A percentile compares a stretch with the other conserved stretches of the same genome.
Conservation (phyloP, 306 rosid species). For the Cyamopsis tetragonoloba region DNA sequence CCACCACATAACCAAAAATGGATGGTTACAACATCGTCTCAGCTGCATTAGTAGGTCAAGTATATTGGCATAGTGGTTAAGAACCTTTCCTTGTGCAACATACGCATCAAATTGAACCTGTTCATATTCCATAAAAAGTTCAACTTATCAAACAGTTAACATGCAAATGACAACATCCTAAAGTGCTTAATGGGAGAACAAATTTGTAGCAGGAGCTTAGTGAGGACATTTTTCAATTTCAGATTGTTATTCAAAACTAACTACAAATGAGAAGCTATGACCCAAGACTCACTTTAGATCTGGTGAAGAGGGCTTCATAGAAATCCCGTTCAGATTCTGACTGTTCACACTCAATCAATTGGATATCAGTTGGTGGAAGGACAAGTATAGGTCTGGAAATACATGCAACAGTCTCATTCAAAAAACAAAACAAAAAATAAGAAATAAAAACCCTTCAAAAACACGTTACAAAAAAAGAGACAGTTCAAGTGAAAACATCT, state of each 20-base stretch:
- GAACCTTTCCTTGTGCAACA: conserved; percentile 79
- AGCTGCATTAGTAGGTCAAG: conserved; percentile 80
- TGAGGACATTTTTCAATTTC: too few relatives aligned
- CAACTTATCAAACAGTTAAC: not conserved
- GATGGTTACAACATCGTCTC: conserved; percentile 93
- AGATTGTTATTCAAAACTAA: not conserved
- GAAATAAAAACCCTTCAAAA: too few relatives aligned
- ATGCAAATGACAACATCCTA: not conserved
- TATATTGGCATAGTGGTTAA: conserved; percentile 69
- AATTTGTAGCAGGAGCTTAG: not conserved
- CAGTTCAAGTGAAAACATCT: conserved; percentile 1
- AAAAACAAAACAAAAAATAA: too few relatives aligned
- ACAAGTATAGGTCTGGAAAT: conserved; percentile 71
- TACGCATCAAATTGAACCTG: conserved; percentile 84
- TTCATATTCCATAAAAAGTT: conserved; percentile 21
- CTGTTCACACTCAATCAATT: conserved; percentile 65
- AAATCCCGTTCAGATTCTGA: conserved; percentile 77
- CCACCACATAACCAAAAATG: conserved; percentile 74
- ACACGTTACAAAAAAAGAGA: not conserved
- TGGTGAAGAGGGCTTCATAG: conserved; percentile 65
- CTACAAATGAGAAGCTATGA: not conserved
- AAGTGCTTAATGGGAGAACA: not conserved
- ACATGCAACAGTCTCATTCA: too few relatives aligned
- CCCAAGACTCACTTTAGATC: conserved; percentile 62
- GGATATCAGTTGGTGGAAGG: conserved; percentile 71